Percentiles rank a stretch among this genome's conserved stretches.
Evolutionary conservation across 2,329 filamentous ascomycete species (phyloP).

Genomic region (Hypoxylon sp.): DNA sequence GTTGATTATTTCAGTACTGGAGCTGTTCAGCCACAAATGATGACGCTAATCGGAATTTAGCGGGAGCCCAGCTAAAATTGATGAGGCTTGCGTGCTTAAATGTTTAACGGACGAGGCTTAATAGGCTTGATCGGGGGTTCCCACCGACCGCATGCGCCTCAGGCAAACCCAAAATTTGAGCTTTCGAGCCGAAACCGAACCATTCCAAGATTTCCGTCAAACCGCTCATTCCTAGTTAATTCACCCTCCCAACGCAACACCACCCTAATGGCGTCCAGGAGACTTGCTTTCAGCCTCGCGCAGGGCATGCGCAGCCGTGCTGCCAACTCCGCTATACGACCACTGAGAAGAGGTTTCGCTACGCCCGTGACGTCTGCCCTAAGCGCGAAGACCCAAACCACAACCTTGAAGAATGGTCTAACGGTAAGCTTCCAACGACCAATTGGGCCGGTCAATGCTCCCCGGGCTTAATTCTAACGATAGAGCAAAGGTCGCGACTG

Average conservation of each 20-base stretch:
- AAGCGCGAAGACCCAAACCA: slow-evolving; percentile 91
- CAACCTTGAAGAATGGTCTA: slow-evolving; percentile 96
- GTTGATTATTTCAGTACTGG: slow-evolving; percentile 44
- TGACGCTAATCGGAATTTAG: slow-evolving; percentile 34
- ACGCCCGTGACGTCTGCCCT: slow-evolving; percentile 77
- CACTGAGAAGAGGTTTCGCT: slow-evolving; percentile 88
- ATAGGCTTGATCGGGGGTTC: slow-evolving; percentile 18
- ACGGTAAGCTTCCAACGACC: slow-evolving; percentile 75
- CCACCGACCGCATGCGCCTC: slow-evolving; percentile 41
- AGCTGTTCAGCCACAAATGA: slow-evolving; percentile 33
- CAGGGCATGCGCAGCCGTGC: slow-evolving; percentile 90
- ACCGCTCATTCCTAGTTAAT: slow-evolving; percentile 67
- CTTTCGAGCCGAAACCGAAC: slow-evolving; percentile 50
- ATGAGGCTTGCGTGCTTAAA: slow-evolving; percentile 30
- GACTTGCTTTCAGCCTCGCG: slow-evolving; percentile 95
- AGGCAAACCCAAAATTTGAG: slow-evolving; percentile 54
- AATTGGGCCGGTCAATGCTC: slow-evolving; percentile 47
- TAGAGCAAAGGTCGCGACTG: slow-evolving; percentile 84
- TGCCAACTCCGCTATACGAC: slow-evolving; percentile 82
- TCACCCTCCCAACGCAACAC: slow-evolving; percentile 60
- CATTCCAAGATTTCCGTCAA: slow-evolving; percentile 61
- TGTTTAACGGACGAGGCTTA: not conserved
- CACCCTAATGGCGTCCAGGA: slow-evolving; percentile 88
- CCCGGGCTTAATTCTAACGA: slow-evolving; percentile 39
- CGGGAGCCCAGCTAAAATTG: slow-evolving; percentile 15